A percentile compares a stretch with the other conserved stretches of the same genome.
phyloP scores from a whole-genome alignment of 768 basidiomycete genomes.

The Suillus tomentosus region DNA sequence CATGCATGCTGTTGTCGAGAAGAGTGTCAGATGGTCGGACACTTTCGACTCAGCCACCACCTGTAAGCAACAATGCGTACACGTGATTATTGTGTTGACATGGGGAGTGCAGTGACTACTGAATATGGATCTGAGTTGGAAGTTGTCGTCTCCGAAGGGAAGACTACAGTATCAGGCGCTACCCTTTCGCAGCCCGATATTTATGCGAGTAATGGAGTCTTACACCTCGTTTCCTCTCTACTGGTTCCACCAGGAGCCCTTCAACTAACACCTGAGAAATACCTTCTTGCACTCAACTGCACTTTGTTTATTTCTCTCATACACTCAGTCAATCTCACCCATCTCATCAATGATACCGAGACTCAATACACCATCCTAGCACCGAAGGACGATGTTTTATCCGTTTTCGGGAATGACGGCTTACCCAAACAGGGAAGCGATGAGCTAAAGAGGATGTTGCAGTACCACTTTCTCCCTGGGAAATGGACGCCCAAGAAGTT shows the following conservation, averaged over 20 bases:
- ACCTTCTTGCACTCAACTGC: conserved; percentile 89
- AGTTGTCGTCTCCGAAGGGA: conserved; percentile 54
- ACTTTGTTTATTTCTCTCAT: conserved; percentile 87
- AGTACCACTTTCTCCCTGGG: conserved; percentile 93
- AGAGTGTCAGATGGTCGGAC: conserved; percentile 67
- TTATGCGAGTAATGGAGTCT: conserved; percentile 92
- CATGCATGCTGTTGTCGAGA: conserved; percentile 68
- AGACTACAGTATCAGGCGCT: conserved; percentile 58
- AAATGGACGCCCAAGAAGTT: conserved; percentile 72
- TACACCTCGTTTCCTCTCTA: conserved; percentile 86
- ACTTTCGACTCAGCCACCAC: conserved; percentile 54
- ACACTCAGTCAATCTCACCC: conserved; percentile 75
- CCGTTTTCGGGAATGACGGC: conserved; percentile 47
- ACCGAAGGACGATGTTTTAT: conserved; percentile 83
- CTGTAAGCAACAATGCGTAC: conserved; percentile 42
- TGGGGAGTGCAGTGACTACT: conserved; percentile 58
- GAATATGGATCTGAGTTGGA: conserved; percentile 68
- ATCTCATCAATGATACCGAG: conserved; percentile 70
- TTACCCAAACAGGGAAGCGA: conserved; percentile 66
- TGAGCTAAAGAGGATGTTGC: conserved; percentile 71
- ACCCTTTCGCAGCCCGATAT: conserved; percentile 76
- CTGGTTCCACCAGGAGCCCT: conserved; percentile 77
- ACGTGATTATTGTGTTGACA: background rate
- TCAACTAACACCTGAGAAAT: conserved; percentile 90
- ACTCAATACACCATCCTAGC: conserved; percentile 87